Conservation (phyloP, 2,329 filamentous ascomycete species). For the Fusarium illudens region DNA sequence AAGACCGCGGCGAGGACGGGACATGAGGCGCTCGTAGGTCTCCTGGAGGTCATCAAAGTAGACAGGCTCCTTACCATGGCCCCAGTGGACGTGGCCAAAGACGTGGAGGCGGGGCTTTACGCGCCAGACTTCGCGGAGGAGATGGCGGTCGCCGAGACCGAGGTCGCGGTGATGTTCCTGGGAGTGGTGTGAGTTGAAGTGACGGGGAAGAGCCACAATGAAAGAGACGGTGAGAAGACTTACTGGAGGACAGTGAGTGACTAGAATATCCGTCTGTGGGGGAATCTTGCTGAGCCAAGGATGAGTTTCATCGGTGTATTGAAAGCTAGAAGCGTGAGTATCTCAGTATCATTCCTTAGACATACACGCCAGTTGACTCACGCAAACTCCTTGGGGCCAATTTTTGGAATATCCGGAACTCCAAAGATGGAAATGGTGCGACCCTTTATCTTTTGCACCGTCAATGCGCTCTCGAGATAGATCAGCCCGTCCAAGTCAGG, state of each 20-base stretch:
- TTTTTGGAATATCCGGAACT: slow-evolving; percentile 79
- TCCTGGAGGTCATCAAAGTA: slow-evolving; percentile 79
- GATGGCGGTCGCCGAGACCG: slow-evolving; percentile 73
- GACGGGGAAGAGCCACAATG: background rate
- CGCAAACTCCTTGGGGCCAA: slow-evolving; percentile 75
- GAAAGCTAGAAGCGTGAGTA: slow-evolving; percentile 62
- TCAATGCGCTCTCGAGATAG: slow-evolving; percentile 77
- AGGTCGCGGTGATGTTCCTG: slow-evolving; percentile 74
- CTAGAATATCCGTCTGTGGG: slow-evolving; percentile 75
- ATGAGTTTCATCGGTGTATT: slow-evolving; percentile 71
- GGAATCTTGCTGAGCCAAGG: slow-evolving; percentile 80
- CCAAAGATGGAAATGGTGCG: slow-evolving; percentile 74
- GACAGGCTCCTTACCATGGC: slow-evolving; percentile 72
- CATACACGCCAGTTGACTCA: slow-evolving; percentile 34
- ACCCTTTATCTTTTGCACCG: slow-evolving; percentile 69
- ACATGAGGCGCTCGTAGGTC: slow-evolving; percentile 73
- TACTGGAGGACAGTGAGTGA: slow-evolving; percentile 83
- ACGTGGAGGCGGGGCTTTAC: slow-evolving; percentile 79
- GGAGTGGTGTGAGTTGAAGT: slow-evolving; percentile 9
- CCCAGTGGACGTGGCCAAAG: slow-evolving; percentile 86
- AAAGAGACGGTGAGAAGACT: background rate
- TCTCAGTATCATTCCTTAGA: slow-evolving; percentile 3
- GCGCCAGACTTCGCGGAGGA: slow-evolving; percentile 77
- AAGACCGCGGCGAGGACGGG: slow-evolving; percentile 52
- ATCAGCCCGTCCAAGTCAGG: slow-evolving; percentile 74